These are phyloP conservation scores for Zangia roseola DNA, from an alignment of 768 basidiomycete genomes.

Conservation along the genomic window DNA sequence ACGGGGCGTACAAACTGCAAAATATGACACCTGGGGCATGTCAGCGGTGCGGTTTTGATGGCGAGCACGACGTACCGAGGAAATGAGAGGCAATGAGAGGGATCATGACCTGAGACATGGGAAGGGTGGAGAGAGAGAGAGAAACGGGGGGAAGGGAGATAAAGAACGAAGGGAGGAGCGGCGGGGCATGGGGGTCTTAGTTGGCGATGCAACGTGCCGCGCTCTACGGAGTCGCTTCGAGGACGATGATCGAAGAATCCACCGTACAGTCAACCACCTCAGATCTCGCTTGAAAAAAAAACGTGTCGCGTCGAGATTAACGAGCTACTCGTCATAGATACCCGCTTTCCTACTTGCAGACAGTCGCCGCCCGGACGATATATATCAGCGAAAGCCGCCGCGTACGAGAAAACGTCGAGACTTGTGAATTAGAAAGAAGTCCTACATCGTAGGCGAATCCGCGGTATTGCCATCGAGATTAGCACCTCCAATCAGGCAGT, in stretches of 20 bases:
- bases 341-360: too few relatives aligned
- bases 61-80: constrained; percentile 15
- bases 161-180: constrained; percentile 5
- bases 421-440: too few relatives aligned
- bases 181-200: constrained; percentile 5
- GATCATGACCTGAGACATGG: constrained; percentile 17
- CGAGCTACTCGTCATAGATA: too few relatives aligned
- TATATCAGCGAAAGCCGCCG: too few relatives aligned
- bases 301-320: background rate
- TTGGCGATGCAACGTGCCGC: constrained; percentile 27
- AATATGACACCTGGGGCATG: constrained; percentile 28
- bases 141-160: background rate
- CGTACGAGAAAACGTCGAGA: too few relatives aligned
- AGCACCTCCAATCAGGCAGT: background rate
- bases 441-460: too few relatives aligned
- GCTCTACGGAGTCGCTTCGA: constrained; percentile 31
- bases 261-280: constrained; percentile 4
- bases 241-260: constrained; percentile 30
- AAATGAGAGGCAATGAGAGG: constrained; percentile 30
- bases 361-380: too few relatives aligned
- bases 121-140: background rate
- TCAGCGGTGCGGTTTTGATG: constrained; percentile 4
- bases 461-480: background rate
- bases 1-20: constrained; percentile 28
- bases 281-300: constrained; percentile 1